These are phyloP conservation scores for Orbilia javanica DNA, from an alignment of 2,329 filamentous ascomycete species.

Conservation along the genomic window DNA sequence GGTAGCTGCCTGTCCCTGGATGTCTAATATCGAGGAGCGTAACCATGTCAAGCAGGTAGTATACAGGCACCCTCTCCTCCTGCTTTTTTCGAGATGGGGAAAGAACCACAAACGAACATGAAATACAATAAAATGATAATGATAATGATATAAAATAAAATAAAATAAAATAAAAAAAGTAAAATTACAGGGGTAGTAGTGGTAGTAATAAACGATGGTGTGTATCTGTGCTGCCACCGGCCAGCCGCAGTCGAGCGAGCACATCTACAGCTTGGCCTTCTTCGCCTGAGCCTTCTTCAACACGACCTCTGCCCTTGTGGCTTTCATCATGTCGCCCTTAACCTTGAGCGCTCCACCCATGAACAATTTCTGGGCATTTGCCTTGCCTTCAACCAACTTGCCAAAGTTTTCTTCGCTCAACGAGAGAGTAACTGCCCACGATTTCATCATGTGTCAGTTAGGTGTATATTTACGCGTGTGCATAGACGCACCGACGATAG, in stretches of 20 bases:
- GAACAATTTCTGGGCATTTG: constrained; percentile 93
- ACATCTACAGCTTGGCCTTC: constrained; percentile 82
- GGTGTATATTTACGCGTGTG: not conserved
- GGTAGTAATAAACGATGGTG: not conserved
- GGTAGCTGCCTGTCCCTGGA: no score
- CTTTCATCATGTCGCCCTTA: constrained; percentile 98
- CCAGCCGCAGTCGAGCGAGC: not conserved
- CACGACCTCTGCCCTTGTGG: constrained; percentile 87
- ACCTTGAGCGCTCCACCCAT: constrained; percentile 99
- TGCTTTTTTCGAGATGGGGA: no score
- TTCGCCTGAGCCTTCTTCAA: constrained; percentile 82
- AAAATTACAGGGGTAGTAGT: not conserved
- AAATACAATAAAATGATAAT: no score
- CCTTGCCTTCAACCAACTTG: constrained; percentile 84
- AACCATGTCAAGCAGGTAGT: no score
- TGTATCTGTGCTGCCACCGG: not conserved
- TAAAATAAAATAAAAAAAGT: not conserved
- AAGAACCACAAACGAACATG: no score
- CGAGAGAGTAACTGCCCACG: constrained; percentile 79
- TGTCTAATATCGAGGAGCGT: no score
- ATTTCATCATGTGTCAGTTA: not conserved
- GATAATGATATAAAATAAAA: no score
- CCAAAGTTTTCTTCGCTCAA: constrained; percentile 89
- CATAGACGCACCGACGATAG: no score
- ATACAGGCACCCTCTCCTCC: no score